Percentiles rank a stretch among this genome's conserved stretches.
These are phyloP conservation scores for California macrophylla DNA, from an alignment of 441 rosid species.

Conservation along the genomic window DNA sequence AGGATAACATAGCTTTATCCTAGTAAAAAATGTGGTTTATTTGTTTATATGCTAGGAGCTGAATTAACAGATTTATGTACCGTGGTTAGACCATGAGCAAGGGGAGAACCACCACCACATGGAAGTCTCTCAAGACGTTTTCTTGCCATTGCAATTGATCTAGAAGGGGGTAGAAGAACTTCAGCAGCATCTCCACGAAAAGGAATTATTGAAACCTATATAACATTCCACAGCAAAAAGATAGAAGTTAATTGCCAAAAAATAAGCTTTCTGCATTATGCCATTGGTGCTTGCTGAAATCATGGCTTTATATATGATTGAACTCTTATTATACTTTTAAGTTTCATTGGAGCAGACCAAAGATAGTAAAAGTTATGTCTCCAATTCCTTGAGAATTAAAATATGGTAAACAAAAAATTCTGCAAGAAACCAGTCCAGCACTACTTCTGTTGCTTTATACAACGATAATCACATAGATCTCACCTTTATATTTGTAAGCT, in stretches of 20 bases:
- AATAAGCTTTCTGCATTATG: neutral
- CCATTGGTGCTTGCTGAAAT: neutral
- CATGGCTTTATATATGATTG: neutral
- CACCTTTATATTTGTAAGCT: neutral
- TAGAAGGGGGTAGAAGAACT: conserved; percentile 90
- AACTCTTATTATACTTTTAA: neutral
- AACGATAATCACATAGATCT: neutral
- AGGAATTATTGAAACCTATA: conserved; percentile 89
- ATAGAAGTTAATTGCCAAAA: neutral
- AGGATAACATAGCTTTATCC: neutral
- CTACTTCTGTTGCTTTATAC: neutral
- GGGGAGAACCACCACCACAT: conserved; percentile 98
- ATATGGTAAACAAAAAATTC: neutral
- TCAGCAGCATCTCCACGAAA: conserved; percentile 95
- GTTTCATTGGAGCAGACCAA: neutral
- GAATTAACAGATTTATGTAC: conserved; percentile 34
- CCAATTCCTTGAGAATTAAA: neutral
- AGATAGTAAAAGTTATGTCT: neutral
- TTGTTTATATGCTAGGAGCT: neutral
- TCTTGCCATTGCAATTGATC: conserved; percentile 97
- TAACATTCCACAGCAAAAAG: conserved; percentile 19
- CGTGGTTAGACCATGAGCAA: conserved; percentile 94
- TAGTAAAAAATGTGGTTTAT: neutral
- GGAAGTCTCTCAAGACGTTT: conserved; percentile 97
- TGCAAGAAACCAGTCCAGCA: neutral